These are phyloP conservation scores for Fusarium papillatum DNA, from an alignment of 2,329 filamentous ascomycete species.

Conservation along the genomic window DNA sequence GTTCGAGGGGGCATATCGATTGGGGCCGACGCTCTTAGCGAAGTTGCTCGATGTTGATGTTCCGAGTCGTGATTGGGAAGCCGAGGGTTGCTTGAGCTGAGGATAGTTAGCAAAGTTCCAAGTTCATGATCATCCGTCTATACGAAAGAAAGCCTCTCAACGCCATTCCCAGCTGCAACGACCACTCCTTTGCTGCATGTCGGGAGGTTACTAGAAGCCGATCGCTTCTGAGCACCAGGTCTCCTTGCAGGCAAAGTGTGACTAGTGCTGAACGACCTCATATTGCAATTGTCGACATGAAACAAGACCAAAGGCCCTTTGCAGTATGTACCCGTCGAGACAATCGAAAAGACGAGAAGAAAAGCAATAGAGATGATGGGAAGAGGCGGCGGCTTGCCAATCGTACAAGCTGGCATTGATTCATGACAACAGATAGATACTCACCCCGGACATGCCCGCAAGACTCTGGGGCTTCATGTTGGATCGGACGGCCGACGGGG, in stretches of 20 bases:
- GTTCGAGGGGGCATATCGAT: conserved; percentile 58
- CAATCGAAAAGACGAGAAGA: background rate
- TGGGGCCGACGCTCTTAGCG: conserved; percentile 69
- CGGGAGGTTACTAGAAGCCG: conserved; percentile 9
- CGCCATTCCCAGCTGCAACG: background rate
- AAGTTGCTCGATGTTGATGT: conserved; percentile 61
- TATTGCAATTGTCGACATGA: background rate
- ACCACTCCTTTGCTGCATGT: background rate
- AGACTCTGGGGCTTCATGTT: conserved; percentile 61
- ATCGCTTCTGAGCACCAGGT: conserved; percentile 7
- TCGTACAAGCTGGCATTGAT: conserved; percentile 1
- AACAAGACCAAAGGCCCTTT: background rate
- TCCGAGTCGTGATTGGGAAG: conserved; percentile 52
- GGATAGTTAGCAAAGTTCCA: conserved; percentile 12
- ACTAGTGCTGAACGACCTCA: background rate
- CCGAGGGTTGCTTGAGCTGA: conserved; percentile 52
- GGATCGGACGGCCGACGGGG: conserved; percentile 57
- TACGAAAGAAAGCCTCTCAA: conserved; percentile 25
- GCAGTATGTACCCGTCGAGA: conserved; percentile 13
- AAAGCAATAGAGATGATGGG: conserved; percentile 5
- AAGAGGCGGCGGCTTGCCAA: background rate
- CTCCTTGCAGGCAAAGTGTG: background rate
- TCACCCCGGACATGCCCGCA: conserved; percentile 47
- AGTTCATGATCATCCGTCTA: background rate
- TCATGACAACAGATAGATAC: conserved; percentile 23